Evolutionary conservation across 169 alveolate genomes (phyloP), one percentile per base, ranked within the genome.

Genomic region (Neospora caninum): DNA sequence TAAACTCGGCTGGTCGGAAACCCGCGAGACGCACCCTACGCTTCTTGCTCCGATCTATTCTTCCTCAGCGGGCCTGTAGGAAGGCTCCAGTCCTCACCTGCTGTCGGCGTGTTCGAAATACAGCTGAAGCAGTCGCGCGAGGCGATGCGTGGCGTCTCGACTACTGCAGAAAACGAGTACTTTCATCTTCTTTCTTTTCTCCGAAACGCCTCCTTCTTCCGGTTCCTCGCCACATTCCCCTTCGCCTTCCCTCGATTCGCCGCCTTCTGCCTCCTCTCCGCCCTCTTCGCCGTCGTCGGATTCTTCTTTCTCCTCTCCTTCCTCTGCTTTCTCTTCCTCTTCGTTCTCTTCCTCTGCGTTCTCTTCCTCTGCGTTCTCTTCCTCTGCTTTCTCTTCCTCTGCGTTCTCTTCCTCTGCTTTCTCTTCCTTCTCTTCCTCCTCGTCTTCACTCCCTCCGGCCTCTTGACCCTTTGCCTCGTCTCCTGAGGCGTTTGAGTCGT

Each of bases 71-170:
- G n/a, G n/a, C n/a, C n/a, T n/a, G n/a, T n/a, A n/a, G n/a, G n/a
- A n/a, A n/a, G n/a, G n/a, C n/a, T n/a, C n/a, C 18, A 27, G 73
- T 27, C 7, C 73, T 64, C n/a, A 27, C 73, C 73, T 64, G 73
- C n/a, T n/a, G 38, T 6, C 45, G 9, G 43, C 7, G 84, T 43
- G 49, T 25, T 31, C 27, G 67, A 91, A 53, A 83, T 69, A 70
- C 36, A 91, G 80, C 91, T 91, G 94, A 54, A 91, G 91, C 80
- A 91, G 83, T 73, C 94, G 88, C 53, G 91, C n/a, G 43, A 91
- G 94, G n/a, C 94, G 80, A 38, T 91, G 94, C 31, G 94, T 88
- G 2, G 88, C 70, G 2, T 41, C 91, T 36, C 91, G 80, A 29
- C 89, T 70, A 38, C 54, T 80, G 29, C 91, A 78, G 91, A 91